Evolutionary conservation across 1,139 yeast species (phyloP), one percentile per base, ranked within the genome.

Genomic region (Candida labiduridarum): DNA sequence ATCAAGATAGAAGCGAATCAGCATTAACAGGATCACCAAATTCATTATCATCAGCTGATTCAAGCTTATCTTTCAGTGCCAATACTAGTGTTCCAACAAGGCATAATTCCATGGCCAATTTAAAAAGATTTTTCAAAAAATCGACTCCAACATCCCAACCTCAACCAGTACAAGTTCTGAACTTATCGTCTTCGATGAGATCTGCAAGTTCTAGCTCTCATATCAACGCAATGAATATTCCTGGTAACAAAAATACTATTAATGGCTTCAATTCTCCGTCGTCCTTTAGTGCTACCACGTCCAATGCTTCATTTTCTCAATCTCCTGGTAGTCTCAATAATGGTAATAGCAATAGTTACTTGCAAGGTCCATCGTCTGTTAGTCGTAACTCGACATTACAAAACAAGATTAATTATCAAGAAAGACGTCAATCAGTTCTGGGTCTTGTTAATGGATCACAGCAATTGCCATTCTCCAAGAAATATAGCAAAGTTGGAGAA

Each of bases 401-500:
- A 48, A 67, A 66, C 51, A 68, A 69, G 49, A 64, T 67, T 45
- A 66, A 61, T 44, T 70, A 67, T 47, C 68, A 63, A 48, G 79
- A 74, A 51, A 63, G 79, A 51, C 64, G 76, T 49, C 73, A 72
- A 9, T 72, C 78, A 4, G 76, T 74, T 12, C 69, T 71, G 45
- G 64, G 66, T 1, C 49, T 69, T 15, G 59, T 71, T 16, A 62
- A 60, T 46, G 49, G 48, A 12, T 75, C 55, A 14, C 76, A 69
- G 46, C 73, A 66, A 49, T 58, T 75, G 36, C 83, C 96, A 1
- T 82, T 87, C 55, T 80, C 88, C 19, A 89, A 87, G 63, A 76
- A 92, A 54, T 92, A 91, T 12, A 83, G 90, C 46, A 88, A 86
- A 63, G 82, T 85, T 48, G 96, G 96, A 46, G 95, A 90, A 61